phyloP scores from a whole-genome alignment of 73 alveolate species.

The Paramecium tetraurelia region DNA sequence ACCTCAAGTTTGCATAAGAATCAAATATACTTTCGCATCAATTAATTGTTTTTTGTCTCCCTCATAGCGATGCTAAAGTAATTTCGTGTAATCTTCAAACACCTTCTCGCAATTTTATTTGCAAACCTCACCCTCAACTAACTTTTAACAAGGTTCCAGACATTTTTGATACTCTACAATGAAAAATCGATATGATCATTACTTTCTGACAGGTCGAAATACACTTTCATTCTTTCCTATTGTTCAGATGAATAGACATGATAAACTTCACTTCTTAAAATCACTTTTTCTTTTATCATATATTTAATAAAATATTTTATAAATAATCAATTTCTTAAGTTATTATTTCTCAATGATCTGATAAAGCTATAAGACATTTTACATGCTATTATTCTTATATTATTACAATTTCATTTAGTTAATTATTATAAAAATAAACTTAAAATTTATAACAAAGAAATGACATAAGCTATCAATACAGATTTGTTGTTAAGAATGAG shows the following conservation, averaged over 20 bases:
- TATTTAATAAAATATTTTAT: not conserved
- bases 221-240: slow-evolving; percentile 45
- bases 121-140: not conserved
- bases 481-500: not conserved
- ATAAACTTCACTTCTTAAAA: slow-evolving; percentile 39
- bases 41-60: slow-evolving; percentile 12
- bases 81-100: not conserved
- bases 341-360: not conserved
- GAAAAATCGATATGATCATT: not conserved
- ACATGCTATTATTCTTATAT: not conserved
- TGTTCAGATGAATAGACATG: slow-evolving; percentile 39
- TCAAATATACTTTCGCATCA: not conserved
- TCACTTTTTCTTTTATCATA: slow-evolving; percentile 43
- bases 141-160: not conserved
- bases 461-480: not conserved
- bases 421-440: not conserved
- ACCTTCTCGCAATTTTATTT: not conserved
- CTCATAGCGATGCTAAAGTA: not conserved
- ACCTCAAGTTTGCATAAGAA: not conserved
- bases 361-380: not conserved
- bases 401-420: not conserved
- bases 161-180: not conserved
- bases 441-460: not conserved
- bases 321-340: not conserved
- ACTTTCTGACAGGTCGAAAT: slow-evolving; percentile 14